Evolutionary conservation across 495 filamentous ascomycete species (phyloP).

Genomic region (Sporormia fimetaria): DNA sequence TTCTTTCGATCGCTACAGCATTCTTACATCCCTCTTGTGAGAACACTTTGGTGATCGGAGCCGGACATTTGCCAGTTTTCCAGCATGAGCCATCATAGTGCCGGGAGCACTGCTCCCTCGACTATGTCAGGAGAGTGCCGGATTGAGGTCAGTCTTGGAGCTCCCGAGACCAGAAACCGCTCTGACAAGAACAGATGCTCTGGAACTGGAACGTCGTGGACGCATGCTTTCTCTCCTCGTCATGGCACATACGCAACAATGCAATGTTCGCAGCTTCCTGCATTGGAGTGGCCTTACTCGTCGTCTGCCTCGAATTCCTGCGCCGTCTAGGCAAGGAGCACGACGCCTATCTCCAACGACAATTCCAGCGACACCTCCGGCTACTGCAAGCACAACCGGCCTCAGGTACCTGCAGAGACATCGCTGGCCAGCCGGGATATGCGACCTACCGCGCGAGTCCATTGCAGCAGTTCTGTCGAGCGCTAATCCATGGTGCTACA

Average conservation of each 20-base stretch:
- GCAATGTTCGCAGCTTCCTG: slow-evolving; percentile 43
- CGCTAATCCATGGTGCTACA: slow-evolving; percentile 37
- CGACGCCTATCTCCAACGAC: slow-evolving; percentile 36
- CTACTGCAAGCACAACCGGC: slow-evolving; percentile 10
- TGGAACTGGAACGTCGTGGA: slow-evolving; percentile 48
- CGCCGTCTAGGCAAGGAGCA: slow-evolving; percentile 41
- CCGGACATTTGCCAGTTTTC: too few relatives aligned
- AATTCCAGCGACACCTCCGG: slow-evolving; percentile 28
- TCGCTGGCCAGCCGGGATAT: too few relatives aligned
- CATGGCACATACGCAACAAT: slow-evolving; percentile 37
- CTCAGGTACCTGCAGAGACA: slow-evolving; percentile 3
- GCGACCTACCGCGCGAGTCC: slow-evolving; percentile 33
- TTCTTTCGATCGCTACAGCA: too few relatives aligned
- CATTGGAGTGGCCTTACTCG: slow-evolving; percentile 43
- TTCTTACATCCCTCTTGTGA: too few relatives aligned
- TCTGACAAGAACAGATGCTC: slow-evolving; percentile 46
- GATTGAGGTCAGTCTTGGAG: too few relatives aligned
- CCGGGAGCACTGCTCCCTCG: too few relatives aligned
- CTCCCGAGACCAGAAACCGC: too few relatives aligned
- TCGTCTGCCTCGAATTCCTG: slow-evolving; percentile 38
- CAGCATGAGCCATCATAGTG: too few relatives aligned
- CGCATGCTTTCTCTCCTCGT: slow-evolving; percentile 36
- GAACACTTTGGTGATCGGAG: too few relatives aligned
- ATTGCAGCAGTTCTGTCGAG: slow-evolving; percentile 38
- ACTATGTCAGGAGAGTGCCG: too few relatives aligned